A percentile compares a stretch with the other conserved stretches of the same genome.
These are phyloP conservation scores for Flaveria linearis DNA, from an alignment of 129 eudicot genomes.

Conservation along the genomic window DNA sequence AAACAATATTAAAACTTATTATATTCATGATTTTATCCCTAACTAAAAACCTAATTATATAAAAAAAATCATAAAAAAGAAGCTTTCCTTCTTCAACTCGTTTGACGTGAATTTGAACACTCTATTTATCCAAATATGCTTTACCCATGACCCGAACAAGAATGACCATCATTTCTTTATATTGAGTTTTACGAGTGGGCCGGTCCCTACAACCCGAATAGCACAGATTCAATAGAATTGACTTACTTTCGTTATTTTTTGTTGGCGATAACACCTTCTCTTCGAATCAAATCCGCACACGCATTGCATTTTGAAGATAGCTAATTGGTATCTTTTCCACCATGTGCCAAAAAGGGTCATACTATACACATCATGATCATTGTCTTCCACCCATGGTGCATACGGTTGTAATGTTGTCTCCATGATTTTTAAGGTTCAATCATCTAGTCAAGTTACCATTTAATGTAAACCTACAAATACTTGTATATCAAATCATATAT, in stretches of 20 bases:
- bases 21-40: too few relatives aligned
- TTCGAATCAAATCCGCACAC: not conserved
- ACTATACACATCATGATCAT: not conserved
- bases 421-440: not conserved
- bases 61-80: too few relatives aligned
- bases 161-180: not conserved
- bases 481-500: too few relatives aligned
- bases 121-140: not conserved
- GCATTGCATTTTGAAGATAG: not conserved
- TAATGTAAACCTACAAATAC: not conserved
- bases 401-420: conserved; percentile 13
- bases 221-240: not conserved
- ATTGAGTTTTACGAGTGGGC: not conserved
- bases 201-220: not conserved
- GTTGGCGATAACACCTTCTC: not conserved
- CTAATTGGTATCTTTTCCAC: conserved; percentile 11
- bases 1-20: too few relatives aligned
- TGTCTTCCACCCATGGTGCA: conserved; percentile 36
- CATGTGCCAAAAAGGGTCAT: not conserved
- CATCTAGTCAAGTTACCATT: conserved; percentile 13
- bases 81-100: too few relatives aligned
- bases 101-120: too few relatives aligned
- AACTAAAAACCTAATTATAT: too few relatives aligned
- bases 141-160: not conserved
- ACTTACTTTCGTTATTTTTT: too few relatives aligned